These are phyloP conservation scores for Clitoria ternatea DNA, from an alignment of 306 rosid genomes.

Conservation along the genomic window DNA sequence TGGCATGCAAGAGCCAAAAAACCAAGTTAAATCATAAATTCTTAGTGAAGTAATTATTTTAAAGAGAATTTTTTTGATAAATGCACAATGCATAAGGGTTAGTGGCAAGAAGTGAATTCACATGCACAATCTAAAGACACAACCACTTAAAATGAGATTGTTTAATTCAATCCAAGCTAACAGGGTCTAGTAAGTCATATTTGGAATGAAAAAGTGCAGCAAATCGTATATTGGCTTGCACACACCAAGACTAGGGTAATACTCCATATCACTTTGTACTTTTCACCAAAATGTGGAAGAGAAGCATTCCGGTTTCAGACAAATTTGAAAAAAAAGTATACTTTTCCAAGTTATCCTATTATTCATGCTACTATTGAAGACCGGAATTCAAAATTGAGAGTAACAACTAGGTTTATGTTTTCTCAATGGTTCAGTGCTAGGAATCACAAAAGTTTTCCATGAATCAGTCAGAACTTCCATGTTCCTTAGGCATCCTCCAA, in stretches of 20 bases:
- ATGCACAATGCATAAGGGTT: neutral
- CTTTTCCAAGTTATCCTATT: neutral
- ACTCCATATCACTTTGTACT: neutral
- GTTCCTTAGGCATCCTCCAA: no score
- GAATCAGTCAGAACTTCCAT: no score
- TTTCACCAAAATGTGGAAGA: neutral
- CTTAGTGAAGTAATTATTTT: no score
- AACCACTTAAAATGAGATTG: neutral
- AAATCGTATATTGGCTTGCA: neutral
- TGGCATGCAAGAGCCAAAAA: neutral
- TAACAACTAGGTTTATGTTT: no score
- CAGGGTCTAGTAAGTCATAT: neutral
- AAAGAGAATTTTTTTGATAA: neutral
- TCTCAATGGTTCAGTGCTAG: no score
- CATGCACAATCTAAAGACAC: neutral
- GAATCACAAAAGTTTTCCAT: neutral
- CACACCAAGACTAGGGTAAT: neutral
- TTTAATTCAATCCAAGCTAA: neutral
- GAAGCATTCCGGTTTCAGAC: neutral
- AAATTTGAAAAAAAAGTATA: neutral
- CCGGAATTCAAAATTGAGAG: neutral
- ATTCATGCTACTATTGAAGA: neutral
- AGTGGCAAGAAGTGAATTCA: neutral
- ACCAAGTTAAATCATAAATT: neutral
- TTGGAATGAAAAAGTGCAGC: neutral